These are phyloP conservation scores for Tetrapyrgos nigripes DNA, from an alignment of 1,284 basidiomycete species.

Conservation along the genomic window DNA sequence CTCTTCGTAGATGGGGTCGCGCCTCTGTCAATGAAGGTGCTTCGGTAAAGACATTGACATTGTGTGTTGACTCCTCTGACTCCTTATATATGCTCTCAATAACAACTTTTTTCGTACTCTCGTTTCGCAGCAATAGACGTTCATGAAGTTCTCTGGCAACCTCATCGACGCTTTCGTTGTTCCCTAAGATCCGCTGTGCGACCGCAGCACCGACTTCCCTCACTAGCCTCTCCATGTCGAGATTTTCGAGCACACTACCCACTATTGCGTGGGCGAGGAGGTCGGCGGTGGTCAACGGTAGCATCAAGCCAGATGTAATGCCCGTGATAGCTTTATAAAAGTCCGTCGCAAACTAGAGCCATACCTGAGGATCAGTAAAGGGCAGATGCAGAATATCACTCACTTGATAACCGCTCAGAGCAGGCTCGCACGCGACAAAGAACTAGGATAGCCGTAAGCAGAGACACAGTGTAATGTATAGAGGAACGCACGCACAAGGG, in stretches of 20 bases:
- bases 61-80: constrained; percentile 87
- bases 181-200: constrained; percentile 87
- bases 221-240: constrained; percentile 98
- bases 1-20: constrained; percentile 81
- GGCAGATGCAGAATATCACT: constrained; percentile 33
- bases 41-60: constrained; percentile 87
- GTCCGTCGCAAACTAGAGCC: constrained; percentile 84
- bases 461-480: constrained; percentile 3
- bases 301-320: constrained; percentile 94
- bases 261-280: constrained; percentile 98
- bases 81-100: constrained; percentile 97
- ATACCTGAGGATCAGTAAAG: constrained; percentile 29
- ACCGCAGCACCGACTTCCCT: constrained; percentile 94
- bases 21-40: constrained; percentile 80
- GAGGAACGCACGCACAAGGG: constrained; percentile 65
- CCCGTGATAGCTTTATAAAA: constrained; percentile 94
- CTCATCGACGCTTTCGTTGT: constrained; percentile 94
- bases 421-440: constrained; percentile 98
- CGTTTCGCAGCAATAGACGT: constrained; percentile 89
- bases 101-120: constrained; percentile 95
- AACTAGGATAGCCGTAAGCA: constrained; percentile 59
- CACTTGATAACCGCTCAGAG: constrained; percentile 91
- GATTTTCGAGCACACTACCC: constrained; percentile 95
- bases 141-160: constrained; percentile 95
- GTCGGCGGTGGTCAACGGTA: constrained; percentile 95